Base-by-base conservation (phyloP, 2,329 filamentous ascomycete species). In the Stachybotrys chlorohalonatus region DNA sequence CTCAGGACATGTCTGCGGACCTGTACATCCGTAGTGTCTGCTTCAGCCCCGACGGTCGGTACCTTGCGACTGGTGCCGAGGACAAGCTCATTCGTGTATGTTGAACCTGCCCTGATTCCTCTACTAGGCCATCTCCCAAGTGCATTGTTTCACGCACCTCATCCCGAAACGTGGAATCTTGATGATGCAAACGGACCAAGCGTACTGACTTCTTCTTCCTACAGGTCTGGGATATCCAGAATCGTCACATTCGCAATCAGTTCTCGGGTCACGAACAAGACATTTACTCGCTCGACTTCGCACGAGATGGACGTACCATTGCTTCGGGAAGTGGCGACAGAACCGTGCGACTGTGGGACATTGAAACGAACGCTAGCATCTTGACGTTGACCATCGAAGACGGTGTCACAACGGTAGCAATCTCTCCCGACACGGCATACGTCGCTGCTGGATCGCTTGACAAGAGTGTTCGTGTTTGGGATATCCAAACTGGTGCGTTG, bases 251-350 rank as follows among this genome's bases (percentile, higher is more conserved):
- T 68, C 89, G 91, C 65, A 90, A 94, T 68, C 90, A 90, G 46
- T 97, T 99, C 73, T 81, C 86, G n/a, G 94, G 94, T 30, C 94
- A 99, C 72, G 94, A 99, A 72, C 93, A 99, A 72, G 94, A 99
- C 62, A 99, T 99, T 59, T 97, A 97, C 73, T 95, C 90, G 6
- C 79, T 97, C 5, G 94, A 97, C 72, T 99, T 96, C 71, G 89
- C 93, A 36, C 86, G 90, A 47, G 95, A 96, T 63, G 93, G 93
- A 45, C 87, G 90, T 53, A 91, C 91, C 55, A 97, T 99, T 64
- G 94, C 93, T 6, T 97, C 94, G 7, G 94, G 94, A 50, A 95
- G 90, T 69, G 94, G 94, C 55, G 94, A 99, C 65, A 82, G 94
- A 63, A 96, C 91, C 15, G 94, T 97, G 54, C 87, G 93, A 55